phyloP scores from a whole-genome alignment of 805 yeast genomes.

The Schwanniomyces sp. region DNA sequence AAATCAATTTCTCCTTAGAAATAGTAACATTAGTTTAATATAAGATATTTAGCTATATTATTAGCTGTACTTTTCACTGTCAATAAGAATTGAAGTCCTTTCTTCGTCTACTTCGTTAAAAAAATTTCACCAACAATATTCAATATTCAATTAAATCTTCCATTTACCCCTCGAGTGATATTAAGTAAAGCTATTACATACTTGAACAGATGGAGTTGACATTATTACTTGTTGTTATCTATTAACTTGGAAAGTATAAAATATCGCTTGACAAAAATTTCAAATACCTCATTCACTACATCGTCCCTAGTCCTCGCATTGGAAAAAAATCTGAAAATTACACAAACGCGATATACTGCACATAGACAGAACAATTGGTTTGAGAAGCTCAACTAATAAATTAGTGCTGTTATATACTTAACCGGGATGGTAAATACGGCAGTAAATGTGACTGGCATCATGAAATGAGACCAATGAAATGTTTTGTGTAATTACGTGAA shows the following conservation, averaged over 20 bases:
- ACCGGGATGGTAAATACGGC: neutral
- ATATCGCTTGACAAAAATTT: conserved; percentile 7
- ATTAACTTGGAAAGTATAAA: conserved; percentile 7
- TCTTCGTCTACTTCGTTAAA: neutral
- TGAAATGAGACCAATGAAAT: neutral
- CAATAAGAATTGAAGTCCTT: neutral
- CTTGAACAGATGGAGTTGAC: conserved; percentile 89
- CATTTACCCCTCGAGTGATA: neutral
- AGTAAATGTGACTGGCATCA: neutral
- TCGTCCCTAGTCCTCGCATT: neutral
- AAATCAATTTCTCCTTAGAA: neutral
- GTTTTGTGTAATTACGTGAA: neutral
- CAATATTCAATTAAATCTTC: neutral
- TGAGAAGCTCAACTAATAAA: neutral
- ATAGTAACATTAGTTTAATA: neutral
- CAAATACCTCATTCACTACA: neutral
- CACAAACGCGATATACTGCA: neutral
- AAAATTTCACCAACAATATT: neutral
- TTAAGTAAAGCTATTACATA: conserved; percentile 44
- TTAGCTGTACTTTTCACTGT: neutral
- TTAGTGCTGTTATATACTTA: neutral
- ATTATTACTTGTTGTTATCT: conserved; percentile 26
- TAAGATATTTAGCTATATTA: neutral
- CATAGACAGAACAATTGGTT: neutral
- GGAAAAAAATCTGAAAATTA: conserved; percentile 2